Conservation (phyloP, 1,139 yeast genomes). For the Casaregolazyma lundiana region DNA sequence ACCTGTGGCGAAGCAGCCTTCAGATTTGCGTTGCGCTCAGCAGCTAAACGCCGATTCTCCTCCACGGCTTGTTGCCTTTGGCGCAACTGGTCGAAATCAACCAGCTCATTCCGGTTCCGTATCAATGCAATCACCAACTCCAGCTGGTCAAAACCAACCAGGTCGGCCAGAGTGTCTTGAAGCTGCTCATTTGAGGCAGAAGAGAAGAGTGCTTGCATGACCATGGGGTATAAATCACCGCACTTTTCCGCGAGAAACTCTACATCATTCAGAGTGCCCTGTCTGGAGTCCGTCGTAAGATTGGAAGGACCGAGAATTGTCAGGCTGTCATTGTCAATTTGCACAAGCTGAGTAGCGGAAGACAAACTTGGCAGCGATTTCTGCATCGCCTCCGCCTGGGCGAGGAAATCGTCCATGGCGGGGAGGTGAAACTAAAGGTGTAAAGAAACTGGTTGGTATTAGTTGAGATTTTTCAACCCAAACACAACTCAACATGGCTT, state of each 20-base stretch:
- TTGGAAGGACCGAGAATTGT: conserved; percentile 9
- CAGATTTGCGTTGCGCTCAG: conserved; percentile 5
- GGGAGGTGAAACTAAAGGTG: neutral
- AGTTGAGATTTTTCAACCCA: too few species aligned
- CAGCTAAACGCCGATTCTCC: conserved; percentile 6
- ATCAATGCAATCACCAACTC: conserved; percentile 69
- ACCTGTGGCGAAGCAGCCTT: neutral
- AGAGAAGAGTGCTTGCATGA: conserved; percentile 29
- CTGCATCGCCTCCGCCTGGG: conserved; percentile 16
- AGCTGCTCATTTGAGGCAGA: conserved; percentile 47
- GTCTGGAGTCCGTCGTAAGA: neutral
- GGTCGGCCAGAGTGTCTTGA: conserved; percentile 66
- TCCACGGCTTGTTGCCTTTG: conserved; percentile 43
- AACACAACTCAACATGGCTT: neutral
- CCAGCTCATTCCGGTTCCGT: conserved; percentile 39
- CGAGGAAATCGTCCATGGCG: conserved; percentile 17
- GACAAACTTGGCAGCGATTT: conserved; percentile 11
- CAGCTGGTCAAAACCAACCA: conserved; percentile 79
- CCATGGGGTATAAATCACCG: conserved; percentile 23
- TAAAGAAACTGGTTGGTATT: too few species aligned
- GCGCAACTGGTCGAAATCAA: conserved; percentile 11
- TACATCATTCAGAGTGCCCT: neutral
- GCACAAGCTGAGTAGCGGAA: conserved; percentile 6
- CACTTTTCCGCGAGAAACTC: conserved; percentile 16
- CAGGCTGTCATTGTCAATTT: conserved; percentile 21